Base-by-base conservation (phyloP, 192 early-diverging fungal species). In the Podila epicladia region DNA sequence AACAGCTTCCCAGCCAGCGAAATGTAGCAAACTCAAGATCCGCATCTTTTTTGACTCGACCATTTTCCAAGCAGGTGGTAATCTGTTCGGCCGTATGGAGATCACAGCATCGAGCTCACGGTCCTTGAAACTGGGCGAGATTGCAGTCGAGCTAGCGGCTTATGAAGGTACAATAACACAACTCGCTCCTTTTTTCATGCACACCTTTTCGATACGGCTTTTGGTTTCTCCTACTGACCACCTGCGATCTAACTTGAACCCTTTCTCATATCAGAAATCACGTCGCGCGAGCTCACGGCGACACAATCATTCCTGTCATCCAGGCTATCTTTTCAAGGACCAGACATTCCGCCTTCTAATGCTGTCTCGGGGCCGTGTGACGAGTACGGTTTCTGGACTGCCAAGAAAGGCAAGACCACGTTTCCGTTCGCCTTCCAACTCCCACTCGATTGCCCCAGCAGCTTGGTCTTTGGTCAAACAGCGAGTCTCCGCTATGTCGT, bases 351-450 rank as follows among this genome's bases (percentile, higher is more conserved):
- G 4, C 88, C 86, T 2, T 87, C 89, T 3, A 85, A 86, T 68
- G 90, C 90, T 12, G 90, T 92, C 22, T 68, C 84, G 59, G 90
- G 90, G 7, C 85, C 84, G 1, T 71, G 62, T 31, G 83, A 87
- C 37, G 74, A 84, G 31, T 51, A 69, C 50, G 88, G 89, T 5
- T 88, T 82, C 68, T 92, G 89, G 87, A 74, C 71, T 31, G 90
- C 90, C 9, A 86, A 86, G 62, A 92, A 92, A 67, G 89, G 86
- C 51, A 92, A 90, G 71, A 91, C 90, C 17, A 87, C 87, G 1
- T 92, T 92, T 64, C 87, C 88, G 4, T 92, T 92, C 70, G 82
- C 89, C 12, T 92, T 92, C 64, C 83, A 89, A 31, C 77, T 92
- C 12, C 89, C 89, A n/a, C 70, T 80, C 28, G 89, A 92, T 61